A percentile compares a stretch with the other conserved stretches of the same genome.
Evolutionary conservation across 139 green algal genomes (phyloP).

Genomic region (Coelastrella sp.): DNA sequence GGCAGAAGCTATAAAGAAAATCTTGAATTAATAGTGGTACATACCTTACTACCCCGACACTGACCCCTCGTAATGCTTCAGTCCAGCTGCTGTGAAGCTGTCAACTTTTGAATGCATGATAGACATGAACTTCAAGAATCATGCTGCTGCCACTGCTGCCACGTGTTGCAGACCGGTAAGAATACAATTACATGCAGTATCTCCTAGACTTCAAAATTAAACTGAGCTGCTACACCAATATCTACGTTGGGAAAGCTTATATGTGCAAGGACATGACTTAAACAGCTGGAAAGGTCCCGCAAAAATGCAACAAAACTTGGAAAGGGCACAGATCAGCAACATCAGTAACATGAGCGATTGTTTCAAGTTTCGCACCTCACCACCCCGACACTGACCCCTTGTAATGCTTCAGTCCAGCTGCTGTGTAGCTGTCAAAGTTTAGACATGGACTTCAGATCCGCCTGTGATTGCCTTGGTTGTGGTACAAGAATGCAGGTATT

Average conservation of each 20-base stretch:
- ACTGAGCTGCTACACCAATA: no score
- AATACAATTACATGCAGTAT: no score
- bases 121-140: slow-evolving; percentile 52
- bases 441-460: no score
- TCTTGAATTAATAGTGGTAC: not conserved
- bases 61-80: slow-evolving; percentile 12
- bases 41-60: slow-evolving; percentile 23
- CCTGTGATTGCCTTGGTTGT: no score
- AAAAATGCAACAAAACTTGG: no score
- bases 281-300: no score
- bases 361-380: not conserved
- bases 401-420: slow-evolving; percentile 35
- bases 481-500: no score
- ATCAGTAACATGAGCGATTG: not conserved
- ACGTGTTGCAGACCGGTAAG: no score
- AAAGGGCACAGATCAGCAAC: not conserved
- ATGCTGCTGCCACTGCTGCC: not conserved
- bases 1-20: not conserved
- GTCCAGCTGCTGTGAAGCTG: slow-evolving; percentile 36
- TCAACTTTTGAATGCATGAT: not conserved
- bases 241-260: no score
- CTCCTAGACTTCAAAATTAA: no score
- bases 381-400: slow-evolving; percentile 13
- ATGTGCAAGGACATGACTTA: no score
- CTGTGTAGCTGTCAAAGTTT: not conserved